These are phyloP conservation scores for Aureobasidium sp. DNA, from an alignment of 2,329 filamentous ascomycete species.

Conservation along the genomic window DNA sequence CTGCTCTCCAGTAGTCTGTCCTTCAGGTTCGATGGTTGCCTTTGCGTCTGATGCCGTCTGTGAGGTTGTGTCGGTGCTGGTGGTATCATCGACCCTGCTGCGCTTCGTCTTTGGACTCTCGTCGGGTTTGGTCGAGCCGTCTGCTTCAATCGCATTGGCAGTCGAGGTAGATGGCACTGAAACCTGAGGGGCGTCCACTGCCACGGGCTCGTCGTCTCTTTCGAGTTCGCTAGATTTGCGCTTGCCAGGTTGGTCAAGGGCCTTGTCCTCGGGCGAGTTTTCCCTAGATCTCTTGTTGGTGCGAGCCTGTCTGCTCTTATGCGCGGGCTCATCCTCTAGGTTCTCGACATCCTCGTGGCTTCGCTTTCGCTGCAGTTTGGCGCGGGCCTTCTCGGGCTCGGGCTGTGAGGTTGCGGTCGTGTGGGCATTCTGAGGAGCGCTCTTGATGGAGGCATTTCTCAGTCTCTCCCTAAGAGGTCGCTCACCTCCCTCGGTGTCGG, in stretches of 20 bases:
- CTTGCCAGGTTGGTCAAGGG: conserved; percentile 22
- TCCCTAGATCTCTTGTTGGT: conserved; percentile 43
- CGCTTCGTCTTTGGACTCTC: conserved; percentile 43
- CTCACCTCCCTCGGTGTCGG: conserved; percentile 42
- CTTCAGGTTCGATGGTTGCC: conserved; percentile 12
- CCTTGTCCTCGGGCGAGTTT: conserved; percentile 27
- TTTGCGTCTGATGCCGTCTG: conserved; percentile 12
- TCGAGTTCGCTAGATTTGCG: conserved; percentile 23
- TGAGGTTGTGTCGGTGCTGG: not conserved
- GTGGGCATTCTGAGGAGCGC: conserved; percentile 15
- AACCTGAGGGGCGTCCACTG: conserved; percentile 2
- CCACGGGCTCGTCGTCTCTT: not conserved
- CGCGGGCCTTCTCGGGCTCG: conserved; percentile 16
- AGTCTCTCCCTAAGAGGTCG: conserved; percentile 52
- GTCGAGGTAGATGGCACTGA: conserved; percentile 12
- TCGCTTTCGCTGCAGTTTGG: conserved; percentile 35
- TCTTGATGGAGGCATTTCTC: conserved; percentile 49
- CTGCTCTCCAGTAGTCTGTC: conserved; percentile 20
- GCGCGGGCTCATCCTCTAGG: conserved; percentile 24
- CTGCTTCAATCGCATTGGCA: conserved; percentile 4
- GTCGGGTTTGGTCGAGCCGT: conserved; percentile 18
- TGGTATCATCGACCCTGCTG: conserved; percentile 27
- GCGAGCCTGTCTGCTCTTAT: conserved; percentile 31
- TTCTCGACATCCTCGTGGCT: conserved; percentile 34
- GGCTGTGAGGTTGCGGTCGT: not conserved